Evolutionary conservation across 2,329 filamentous ascomycete species (phyloP), one percentile per base, ranked within the genome.

Genomic region (Aspergillus sp.): DNA sequence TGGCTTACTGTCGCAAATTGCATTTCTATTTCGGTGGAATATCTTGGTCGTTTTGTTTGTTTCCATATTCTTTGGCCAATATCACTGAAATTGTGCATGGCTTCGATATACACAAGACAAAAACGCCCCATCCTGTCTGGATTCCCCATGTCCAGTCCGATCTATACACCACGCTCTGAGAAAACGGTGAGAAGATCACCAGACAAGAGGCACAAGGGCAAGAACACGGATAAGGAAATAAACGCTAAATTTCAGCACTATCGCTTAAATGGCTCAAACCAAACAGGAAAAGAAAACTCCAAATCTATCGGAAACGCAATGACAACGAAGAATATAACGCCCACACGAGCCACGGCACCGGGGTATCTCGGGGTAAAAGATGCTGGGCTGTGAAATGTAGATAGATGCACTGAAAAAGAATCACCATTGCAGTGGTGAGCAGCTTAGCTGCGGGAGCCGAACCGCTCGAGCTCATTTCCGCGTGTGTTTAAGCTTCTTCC

Each of bases 401-500:
- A 25, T 33, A 29, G 12, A 26, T 20, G 15, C 15, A 24, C 14
- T 11, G 16, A n/a, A 15, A 5, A 33, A 29, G 20, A 13, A 12
- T 6, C n/a, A n/a, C n/a, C n/a, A n/a, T n/a, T n/a, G n/a, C n/a
- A n/a, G n/a, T n/a, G n/a, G n/a, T n/a, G n/a, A n/a, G n/a, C n/a
- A n/a, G n/a, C n/a, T n/a, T n/a, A n/a, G n/a, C n/a, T n/a, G n/a
- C n/a, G n/a, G n/a, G n/a, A n/a, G n/a, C n/a, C n/a, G n/a, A n/a
- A n/a, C n/a, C n/a, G n/a, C n/a, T n/a, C n/a, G n/a, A 17, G 15
- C 14, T 42, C 29, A 44, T 33, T 48, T 47, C 28, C 48, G 40
- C 28, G 44, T 45, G 15, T 45, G 51, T 26, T 60, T 52, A 24
- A 62, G 32, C 37, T 55, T 61, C 22, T 58, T 58, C 17, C 58